Conservation (phyloP, 257 asterid genomes). For the Cinchona pubescens region DNA sequence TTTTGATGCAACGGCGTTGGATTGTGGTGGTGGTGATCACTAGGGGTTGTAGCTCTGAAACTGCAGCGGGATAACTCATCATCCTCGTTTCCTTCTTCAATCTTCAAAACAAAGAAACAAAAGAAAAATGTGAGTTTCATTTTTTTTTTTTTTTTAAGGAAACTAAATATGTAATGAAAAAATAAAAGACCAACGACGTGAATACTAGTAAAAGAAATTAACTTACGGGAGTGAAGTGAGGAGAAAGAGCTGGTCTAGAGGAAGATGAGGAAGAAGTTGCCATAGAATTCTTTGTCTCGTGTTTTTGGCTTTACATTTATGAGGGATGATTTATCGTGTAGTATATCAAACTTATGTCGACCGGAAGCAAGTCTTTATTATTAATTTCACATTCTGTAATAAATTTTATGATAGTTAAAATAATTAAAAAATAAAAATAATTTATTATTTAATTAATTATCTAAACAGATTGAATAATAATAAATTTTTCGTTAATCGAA, state of each 20-base stretch:
- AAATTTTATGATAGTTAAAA: too few species aligned
- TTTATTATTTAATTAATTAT: too few species aligned
- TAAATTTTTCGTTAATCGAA: too few species aligned
- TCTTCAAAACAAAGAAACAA: constrained; percentile 36
- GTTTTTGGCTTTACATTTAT: neutral
- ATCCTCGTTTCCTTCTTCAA: constrained; percentile 91
- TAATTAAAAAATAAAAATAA: too few species aligned
- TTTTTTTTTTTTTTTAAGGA: too few species aligned
- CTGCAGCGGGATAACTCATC: constrained; percentile 69
- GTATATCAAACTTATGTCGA: neutral
- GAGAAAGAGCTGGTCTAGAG: constrained; percentile 52
- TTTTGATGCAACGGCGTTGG: constrained; percentile 56
- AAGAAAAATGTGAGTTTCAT: neutral
- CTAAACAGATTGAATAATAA: too few species aligned
- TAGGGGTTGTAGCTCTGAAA: constrained; percentile 52
- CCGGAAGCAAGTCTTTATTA: too few species aligned
- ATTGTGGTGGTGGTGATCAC: constrained; percentile 42
- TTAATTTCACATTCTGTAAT: too few species aligned
- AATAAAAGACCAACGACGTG: neutral
- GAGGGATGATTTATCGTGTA: neutral
- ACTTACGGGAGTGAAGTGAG: constrained; percentile 85
- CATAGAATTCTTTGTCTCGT: constrained; percentile 31
- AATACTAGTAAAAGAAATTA: too few species aligned
- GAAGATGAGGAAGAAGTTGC: constrained; percentile 51
- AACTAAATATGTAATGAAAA: neutral